Evolutionary conservation across 805 yeast genomes (phyloP).

Genomic region (Teunomyces cretensis): DNA sequence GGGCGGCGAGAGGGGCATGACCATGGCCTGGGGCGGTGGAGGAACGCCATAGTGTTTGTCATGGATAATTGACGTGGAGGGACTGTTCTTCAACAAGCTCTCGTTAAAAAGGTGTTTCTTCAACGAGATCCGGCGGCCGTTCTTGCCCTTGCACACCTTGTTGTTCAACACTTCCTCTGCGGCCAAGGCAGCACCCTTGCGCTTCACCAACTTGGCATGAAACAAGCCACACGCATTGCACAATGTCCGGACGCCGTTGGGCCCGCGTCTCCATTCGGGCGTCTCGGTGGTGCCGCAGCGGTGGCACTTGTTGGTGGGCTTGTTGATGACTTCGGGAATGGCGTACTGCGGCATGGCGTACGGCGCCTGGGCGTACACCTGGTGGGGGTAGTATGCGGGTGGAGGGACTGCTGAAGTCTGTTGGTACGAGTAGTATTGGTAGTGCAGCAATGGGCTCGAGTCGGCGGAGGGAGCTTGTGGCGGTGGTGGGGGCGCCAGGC

Average conservation of each 20-base stretch:
- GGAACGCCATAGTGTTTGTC: background rate
- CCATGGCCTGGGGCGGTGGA: slow-evolving; percentile 4
- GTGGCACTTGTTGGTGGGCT: slow-evolving; percentile 39
- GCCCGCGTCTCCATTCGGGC: slow-evolving; percentile 47
- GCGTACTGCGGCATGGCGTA: slow-evolving; percentile 14
- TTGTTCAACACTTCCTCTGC: slow-evolving; percentile 40
- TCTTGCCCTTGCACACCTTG: slow-evolving; percentile 44
- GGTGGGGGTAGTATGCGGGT: slow-evolving; percentile 13
- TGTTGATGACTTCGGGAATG: slow-evolving; percentile 33
- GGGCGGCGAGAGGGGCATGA: slow-evolving; percentile 2
- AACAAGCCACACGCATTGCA: slow-evolving; percentile 46
- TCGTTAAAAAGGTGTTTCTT: slow-evolving; percentile 25
- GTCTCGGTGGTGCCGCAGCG: slow-evolving; percentile 48
- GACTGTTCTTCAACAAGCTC: slow-evolving; percentile 9
- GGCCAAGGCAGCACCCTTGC: slow-evolving; percentile 29
- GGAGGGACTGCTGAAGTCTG: slow-evolving; percentile 7
- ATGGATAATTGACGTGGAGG: background rate
- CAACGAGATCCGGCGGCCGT: slow-evolving; percentile 40
- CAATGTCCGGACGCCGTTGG: slow-evolving; percentile 44
- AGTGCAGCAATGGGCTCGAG: slow-evolving; percentile 10
- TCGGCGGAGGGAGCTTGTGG: slow-evolving; percentile 3
- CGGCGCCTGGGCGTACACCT: slow-evolving; percentile 7
- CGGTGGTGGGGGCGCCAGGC: slow-evolving; percentile 6
- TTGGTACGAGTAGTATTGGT: slow-evolving; percentile 12
- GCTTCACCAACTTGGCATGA: slow-evolving; percentile 39